Evolutionary conservation across 2,329 filamentous ascomycete species (phyloP).

Genomic region (Penicillium psychrosexuale): DNA sequence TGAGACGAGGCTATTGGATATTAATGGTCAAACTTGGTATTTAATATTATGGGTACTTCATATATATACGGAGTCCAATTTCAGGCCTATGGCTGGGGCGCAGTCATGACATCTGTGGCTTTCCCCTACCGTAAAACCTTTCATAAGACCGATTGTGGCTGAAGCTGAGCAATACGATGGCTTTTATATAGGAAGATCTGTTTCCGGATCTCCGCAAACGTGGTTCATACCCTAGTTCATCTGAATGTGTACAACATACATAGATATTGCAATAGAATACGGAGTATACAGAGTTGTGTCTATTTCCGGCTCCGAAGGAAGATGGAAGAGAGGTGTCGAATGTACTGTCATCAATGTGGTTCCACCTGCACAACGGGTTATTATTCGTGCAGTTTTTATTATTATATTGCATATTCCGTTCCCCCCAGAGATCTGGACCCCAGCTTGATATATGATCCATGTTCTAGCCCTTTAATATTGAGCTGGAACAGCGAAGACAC

Average conservation of each 20-base stretch:
- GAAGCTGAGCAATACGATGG: not conserved
- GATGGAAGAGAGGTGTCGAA: not conserved
- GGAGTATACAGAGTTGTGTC: not conserved
- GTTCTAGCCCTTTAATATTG: not conserved
- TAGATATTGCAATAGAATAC: too few species aligned
- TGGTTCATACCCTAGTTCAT: not conserved
- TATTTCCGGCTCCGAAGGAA: not conserved
- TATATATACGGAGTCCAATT: not conserved
- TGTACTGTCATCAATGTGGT: not conserved
- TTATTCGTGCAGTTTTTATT: not conserved
- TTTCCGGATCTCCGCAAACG: conserved; percentile 7
- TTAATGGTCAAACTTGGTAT: not conserved
- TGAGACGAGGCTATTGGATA: too few species aligned
- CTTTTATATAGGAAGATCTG: conserved; percentile 3
- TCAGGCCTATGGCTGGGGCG: not conserved
- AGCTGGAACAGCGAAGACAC: not conserved
- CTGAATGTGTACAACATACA: not conserved
- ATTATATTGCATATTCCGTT: not conserved
- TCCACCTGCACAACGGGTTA: not conserved
- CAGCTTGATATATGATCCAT: not conserved
- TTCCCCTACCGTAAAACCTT: not conserved
- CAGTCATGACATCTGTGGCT: conserved; percentile 9
- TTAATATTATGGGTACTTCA: not conserved
- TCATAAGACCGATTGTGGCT: not conserved
- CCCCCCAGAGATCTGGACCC: not conserved